Conservation (phyloP, 2,329 filamentous ascomycete genomes). For the Chaetomiaceae sp. region DNA sequence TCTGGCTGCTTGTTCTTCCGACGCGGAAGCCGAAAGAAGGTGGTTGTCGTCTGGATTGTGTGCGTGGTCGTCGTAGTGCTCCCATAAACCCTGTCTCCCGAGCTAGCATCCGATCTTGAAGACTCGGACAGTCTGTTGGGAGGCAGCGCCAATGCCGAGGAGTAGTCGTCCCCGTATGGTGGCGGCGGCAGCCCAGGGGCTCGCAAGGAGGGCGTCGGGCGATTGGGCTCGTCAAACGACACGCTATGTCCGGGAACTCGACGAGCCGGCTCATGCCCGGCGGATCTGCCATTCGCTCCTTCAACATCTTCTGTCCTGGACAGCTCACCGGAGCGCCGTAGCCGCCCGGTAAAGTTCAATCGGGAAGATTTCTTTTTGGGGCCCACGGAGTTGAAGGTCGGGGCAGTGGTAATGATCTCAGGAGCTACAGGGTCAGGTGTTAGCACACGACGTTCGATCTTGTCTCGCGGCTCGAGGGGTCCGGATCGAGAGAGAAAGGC, state of each 20-base stretch:
- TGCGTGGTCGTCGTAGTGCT: slow-evolving; percentile 59
- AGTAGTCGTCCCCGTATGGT: slow-evolving; percentile 56
- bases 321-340: slow-evolving; percentile 49
- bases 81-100: slow-evolving; percentile 58
- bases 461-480: neutral
- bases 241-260: slow-evolving; percentile 41
- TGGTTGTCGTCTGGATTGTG: slow-evolving; percentile 57
- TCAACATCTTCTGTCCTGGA: slow-evolving; percentile 34
- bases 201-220: slow-evolving; percentile 41
- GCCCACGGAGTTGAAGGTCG: slow-evolving; percentile 60
- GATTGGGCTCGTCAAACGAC: slow-evolving; percentile 57
- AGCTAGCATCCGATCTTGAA: slow-evolving; percentile 82
- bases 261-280: slow-evolving; percentile 37
- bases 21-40: slow-evolving; percentile 77
- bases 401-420: slow-evolving; percentile 86
- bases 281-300: slow-evolving; percentile 23
- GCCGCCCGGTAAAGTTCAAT: slow-evolving; percentile 48
- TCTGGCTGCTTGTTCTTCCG: slow-evolving; percentile 69
- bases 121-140: slow-evolving; percentile 73
- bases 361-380: slow-evolving; percentile 53
- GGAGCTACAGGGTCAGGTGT: slow-evolving; percentile 44
- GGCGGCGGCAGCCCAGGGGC: slow-evolving; percentile 40
- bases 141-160: slow-evolving; percentile 58
- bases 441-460: slow-evolving; percentile 23
- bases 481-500: slow-evolving; percentile 9